Base-by-base conservation (phyloP, 2,329 filamentous ascomycete genomes). In the Chrysoporthe puriensis region DNA sequence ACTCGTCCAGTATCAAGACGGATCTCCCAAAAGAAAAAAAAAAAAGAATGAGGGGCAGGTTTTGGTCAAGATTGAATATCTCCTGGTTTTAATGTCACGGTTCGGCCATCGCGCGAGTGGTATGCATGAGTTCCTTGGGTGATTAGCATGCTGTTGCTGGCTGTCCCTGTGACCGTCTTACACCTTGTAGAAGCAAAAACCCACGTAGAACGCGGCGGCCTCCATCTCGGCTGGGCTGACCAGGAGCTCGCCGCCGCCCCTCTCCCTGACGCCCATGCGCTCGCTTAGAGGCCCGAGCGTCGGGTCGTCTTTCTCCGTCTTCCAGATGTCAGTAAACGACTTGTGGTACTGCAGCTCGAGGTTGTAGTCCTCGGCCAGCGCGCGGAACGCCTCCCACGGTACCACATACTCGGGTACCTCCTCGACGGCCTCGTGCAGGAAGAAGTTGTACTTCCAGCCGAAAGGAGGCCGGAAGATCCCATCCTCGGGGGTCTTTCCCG, bases 401-500 rank as follows among this genome's bases (percentile, higher is more conserved):
- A 99, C 96, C 1, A 99, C 95, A 77, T 97, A 99, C 81, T 99
- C 96, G 2, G 96, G 95, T 8, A 97, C 93, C 76, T 94, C 92
- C 77, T 98, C 95, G 26, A 99, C 96, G 0, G 96, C 96, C 80
- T 99, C 96, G 74, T 96, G 90, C 66, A 99, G 88, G 78, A 94
- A 97, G 83, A 97, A 99, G 76, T 89, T 97, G 81, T 99, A 99
- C 79, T 96, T 97, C 94, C 96, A 98, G 62, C 95, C 96, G 76
- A 94, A 98, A 0, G 96, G 93, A 5, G 96, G 96, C 5, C 96
- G 90, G 81, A 99, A 99, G 43, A 96, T 85, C 64, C 96, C 96
- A 76, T 97, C 93, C 26, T 88, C 85, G 4, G 94, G 93, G 0
- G 93, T 94, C 75, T 90, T 86, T 32, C 91, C 91, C 0, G 93